A percentile compares a stretch with the other conserved stretches of the same genome.
phyloP scores from a whole-genome alignment of 306 rosid genomes.

The Cercis canadensis region DNA sequence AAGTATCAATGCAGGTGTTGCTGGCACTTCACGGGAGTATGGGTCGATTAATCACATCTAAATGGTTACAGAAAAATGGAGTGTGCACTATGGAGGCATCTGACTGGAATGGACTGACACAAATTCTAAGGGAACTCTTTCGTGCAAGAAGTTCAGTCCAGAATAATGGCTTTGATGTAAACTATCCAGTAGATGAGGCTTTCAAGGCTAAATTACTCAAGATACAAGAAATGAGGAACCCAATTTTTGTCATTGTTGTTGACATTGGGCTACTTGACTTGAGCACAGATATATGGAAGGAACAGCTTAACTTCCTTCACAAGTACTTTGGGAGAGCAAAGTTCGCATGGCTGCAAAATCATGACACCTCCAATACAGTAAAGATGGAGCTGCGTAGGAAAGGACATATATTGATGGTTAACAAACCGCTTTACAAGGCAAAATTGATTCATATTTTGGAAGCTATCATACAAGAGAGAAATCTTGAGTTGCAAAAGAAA shows the following conservation, averaged over 20 bases:
- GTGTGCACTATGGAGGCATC: slow-evolving; percentile 77
- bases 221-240: slow-evolving; percentile 71
- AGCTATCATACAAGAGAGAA: slow-evolving; percentile 72
- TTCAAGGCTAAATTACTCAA: slow-evolving; percentile 60
- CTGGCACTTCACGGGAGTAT: slow-evolving; percentile 80
- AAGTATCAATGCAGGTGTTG: slow-evolving; percentile 65
- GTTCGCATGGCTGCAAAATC: slow-evolving; percentile 89
- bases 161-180: slow-evolving; percentile 61
- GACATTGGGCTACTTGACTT: slow-evolving; percentile 90
- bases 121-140: slow-evolving; percentile 77
- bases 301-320: slow-evolving; percentile 85
- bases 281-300: slow-evolving; percentile 99
- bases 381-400: slow-evolving; percentile 90
- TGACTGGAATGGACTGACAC: slow-evolving; percentile 96
- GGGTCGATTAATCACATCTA: slow-evolving; percentile 74
- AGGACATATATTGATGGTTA: slow-evolving; percentile 76
- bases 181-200: slow-evolving; percentile 53
- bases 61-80: slow-evolving; percentile 80
- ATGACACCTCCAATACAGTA: slow-evolving; percentile 80
- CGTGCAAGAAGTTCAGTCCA: slow-evolving; percentile 57
- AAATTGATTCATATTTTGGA: slow-evolving; percentile 87
- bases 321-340: slow-evolving; percentile 79
- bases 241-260: slow-evolving; percentile 68
- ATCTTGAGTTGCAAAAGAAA: slow-evolving; percentile 65
- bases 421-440: slow-evolving; percentile 83